Conservation (phyloP, 2,329 filamentous ascomycete species). For the Laburnicola sp. region DNA sequence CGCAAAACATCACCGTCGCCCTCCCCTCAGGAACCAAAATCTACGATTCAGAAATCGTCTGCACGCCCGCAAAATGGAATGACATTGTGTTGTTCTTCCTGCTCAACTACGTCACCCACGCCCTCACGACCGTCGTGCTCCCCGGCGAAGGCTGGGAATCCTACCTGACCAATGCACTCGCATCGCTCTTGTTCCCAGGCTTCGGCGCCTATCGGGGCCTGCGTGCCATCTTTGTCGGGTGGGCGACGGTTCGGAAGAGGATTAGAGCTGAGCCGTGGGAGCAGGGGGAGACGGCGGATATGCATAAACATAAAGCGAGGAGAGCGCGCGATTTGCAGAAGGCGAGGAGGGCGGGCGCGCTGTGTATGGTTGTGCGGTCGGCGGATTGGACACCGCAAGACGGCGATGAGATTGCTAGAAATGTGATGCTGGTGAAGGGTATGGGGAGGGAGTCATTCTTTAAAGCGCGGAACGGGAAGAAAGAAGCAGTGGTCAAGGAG, state of each 20-base stretch:
- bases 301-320: slow-evolving; percentile 7
- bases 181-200: slow-evolving; percentile 4
- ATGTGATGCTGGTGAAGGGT: neutral
- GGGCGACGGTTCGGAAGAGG: slow-evolving; percentile 6
- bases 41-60: slow-evolving; percentile 1
- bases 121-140: slow-evolving; percentile 3
- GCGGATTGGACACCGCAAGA: neutral
- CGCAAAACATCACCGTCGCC: slow-evolving; percentile 2
- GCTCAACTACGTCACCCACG: slow-evolving; percentile 5
- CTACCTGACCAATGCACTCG: slow-evolving; percentile 4
- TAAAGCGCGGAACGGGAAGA: slow-evolving; percentile 3
- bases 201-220: slow-evolving; percentile 5
- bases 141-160: slow-evolving; percentile 8
- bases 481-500: slow-evolving; percentile 1
- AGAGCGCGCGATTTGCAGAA: slow-evolving; percentile 8
- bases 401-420: slow-evolving; percentile 5
- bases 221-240: slow-evolving; percentile 6
- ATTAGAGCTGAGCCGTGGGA: slow-evolving; percentile 3
- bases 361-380: slow-evolving; percentile 8
- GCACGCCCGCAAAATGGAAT: slow-evolving; percentile 6
- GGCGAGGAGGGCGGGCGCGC: slow-evolving; percentile 5
- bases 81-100: slow-evolving; percentile 5
- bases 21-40: neutral
- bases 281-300: neutral
- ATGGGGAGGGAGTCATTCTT: slow-evolving; percentile 4